Evolutionary conservation across 2,329 filamentous ascomycete species (phyloP).

Genomic region (Metarhizium album): DNA sequence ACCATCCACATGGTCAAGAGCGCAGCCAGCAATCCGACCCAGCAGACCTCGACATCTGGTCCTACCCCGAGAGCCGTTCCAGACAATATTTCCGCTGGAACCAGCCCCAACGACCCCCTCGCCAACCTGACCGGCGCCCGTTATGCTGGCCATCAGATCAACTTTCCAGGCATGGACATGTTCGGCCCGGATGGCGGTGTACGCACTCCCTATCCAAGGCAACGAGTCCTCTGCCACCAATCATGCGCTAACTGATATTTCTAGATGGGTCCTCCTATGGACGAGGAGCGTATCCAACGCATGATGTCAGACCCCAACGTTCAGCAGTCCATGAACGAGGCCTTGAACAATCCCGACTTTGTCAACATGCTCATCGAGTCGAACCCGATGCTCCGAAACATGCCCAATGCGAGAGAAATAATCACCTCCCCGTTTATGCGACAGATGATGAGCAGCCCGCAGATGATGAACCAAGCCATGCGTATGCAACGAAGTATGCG

Average conservation of each 20-base stretch:
- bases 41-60: slow-evolving; percentile 29
- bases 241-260: slow-evolving; percentile 14
- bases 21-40: slow-evolving; percentile 68
- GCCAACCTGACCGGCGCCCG: slow-evolving; percentile 85
- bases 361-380: slow-evolving; percentile 90
- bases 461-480: slow-evolving; percentile 70
- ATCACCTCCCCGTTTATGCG: slow-evolving; percentile 82
- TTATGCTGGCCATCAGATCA: slow-evolving; percentile 77
- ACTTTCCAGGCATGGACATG: slow-evolving; percentile 74
- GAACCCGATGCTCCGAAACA: slow-evolving; percentile 70
- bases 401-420: slow-evolving; percentile 71
- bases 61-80: slow-evolving; percentile 38
- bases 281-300: slow-evolving; percentile 67
- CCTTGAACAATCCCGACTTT: slow-evolving; percentile 88
- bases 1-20: slow-evolving; percentile 96
- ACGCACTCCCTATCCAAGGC: slow-evolving; percentile 32
- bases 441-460: slow-evolving; percentile 85
- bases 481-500: slow-evolving; percentile 68
- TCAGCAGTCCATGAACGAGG: slow-evolving; percentile 81
- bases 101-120: slow-evolving; percentile 72
- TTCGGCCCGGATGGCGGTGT: slow-evolving; percentile 94
- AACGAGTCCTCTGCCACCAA: neutral
- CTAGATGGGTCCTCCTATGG: slow-evolving; percentile 82
- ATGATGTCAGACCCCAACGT: slow-evolving; percentile 87
- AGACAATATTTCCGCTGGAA: slow-evolving; percentile 70